Evolutionary conservation across 2,329 filamentous ascomycete genomes (phyloP), one percentile per base, ranked within the genome.

Genomic region (Truncatella angustata): DNA sequence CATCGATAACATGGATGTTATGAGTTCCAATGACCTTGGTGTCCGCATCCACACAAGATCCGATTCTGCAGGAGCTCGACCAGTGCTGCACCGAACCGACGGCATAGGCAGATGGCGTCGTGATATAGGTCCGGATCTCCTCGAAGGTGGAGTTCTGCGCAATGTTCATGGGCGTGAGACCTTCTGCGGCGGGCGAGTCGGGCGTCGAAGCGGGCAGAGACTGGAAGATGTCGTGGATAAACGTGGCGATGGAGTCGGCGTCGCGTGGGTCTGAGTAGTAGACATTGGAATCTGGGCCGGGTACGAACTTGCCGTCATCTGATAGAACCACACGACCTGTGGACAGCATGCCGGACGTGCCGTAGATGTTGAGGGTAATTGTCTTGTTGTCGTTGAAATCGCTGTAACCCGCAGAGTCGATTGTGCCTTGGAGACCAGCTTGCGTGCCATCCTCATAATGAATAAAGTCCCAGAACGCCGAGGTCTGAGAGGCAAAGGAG

Each of bases 301-400:
- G 72, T 4, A 71, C 63, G 55, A 74, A 75, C 1, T 71, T 71
- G 1, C 65, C 62, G 44, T 77, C 73, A 12, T 58, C 46, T 3
- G 65, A 60, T 0, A 80, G 69, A 5, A 69, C 60, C 3, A 80
- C 77, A 4, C 69, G 67, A 1, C 78, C 77, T 1, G 69, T 63
- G 2, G 79, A 81, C 5, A 71, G 69, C 20, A 81, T 67, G 1
- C 79, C 79, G 0, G 78, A 81, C 0, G 79, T 82, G 7, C 79
- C 79, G 65, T 82, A 82, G 4, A 82, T 64, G 61, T 82, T 82
- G 18, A 82, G 68, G 0, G 78, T 81, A 48, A 82, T 76, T 54
- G 76, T 79, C 53, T 75, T 69, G 48, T 70, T 69, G 30, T 61
- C 58, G 1, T 53, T 71, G 58, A 63, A 76, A 7, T 66, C 73